These are phyloP conservation scores for Gastrodia elata DNA, from an alignment of 106 monocot genomes.

Conservation along the genomic window DNA sequence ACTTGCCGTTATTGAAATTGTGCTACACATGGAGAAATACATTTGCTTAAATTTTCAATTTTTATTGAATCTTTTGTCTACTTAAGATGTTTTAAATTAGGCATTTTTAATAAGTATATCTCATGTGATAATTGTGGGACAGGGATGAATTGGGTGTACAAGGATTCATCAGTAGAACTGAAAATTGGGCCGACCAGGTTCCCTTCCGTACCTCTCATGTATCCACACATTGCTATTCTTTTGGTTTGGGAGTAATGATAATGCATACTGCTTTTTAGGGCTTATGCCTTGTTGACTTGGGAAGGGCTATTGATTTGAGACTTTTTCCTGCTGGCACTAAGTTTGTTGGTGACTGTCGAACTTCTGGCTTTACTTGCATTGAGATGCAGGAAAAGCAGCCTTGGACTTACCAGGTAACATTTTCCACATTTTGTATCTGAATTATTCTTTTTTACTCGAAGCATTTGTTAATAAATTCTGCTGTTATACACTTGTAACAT, in stretches of 20 bases:
- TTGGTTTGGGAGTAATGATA: not conserved
- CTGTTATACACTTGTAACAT: no score
- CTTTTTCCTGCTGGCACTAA: conserved; percentile 53
- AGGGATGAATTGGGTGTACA: conserved; percentile 54
- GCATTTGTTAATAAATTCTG: no score
- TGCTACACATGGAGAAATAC: not conserved
- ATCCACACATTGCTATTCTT: no score
- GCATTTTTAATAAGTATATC: not conserved
- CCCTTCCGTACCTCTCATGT: not conserved
- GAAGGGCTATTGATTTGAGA: conserved; percentile 67
- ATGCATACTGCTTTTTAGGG: conserved; percentile 37
- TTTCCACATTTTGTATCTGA: not conserved
- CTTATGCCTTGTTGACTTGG: conserved; percentile 96
- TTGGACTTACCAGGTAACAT: conserved; percentile 78
- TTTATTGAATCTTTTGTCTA: not conserved
- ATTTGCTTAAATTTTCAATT: not conserved
- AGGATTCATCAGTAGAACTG: conserved; percentile 32
- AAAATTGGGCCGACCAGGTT: conserved; percentile 71
- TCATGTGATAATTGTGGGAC: not conserved
- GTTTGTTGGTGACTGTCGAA: conserved; percentile 62
- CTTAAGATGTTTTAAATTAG: not conserved
- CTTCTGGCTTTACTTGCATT: conserved; percentile 78
- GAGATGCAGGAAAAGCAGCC: conserved; percentile 74
- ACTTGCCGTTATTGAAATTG: not conserved
- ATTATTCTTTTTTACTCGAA: not conserved